These are phyloP conservation scores for Blepharisma stoltei DNA, from an alignment of 73 alveolate species.

Conservation along the genomic window DNA sequence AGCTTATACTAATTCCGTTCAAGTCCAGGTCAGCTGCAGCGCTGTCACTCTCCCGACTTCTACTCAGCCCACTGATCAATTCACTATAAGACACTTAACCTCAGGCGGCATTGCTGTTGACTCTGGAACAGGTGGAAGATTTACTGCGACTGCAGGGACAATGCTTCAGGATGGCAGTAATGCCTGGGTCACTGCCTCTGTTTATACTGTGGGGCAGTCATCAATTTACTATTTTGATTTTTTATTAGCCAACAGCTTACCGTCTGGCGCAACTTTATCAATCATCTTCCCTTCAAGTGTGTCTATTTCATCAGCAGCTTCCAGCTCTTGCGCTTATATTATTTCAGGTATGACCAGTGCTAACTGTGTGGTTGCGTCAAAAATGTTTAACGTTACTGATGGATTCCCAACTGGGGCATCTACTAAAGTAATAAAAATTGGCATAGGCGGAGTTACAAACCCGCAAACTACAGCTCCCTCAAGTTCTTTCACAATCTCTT, in stretches of 20 bases:
- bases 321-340: slow-evolving; percentile 30
- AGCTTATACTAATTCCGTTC: background rate
- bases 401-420: slow-evolving; percentile 45
- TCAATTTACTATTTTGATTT: slow-evolving; percentile 33
- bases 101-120: background rate
- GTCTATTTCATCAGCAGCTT: slow-evolving; percentile 31
- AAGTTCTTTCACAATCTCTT: slow-evolving; percentile 19
- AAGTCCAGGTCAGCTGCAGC: background rate
- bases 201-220: slow-evolving; percentile 21
- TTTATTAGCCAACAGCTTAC: slow-evolving; percentile 29
- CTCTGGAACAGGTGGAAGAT: slow-evolving; percentile 9
- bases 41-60: background rate
- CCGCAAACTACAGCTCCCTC: slow-evolving; percentile 36
- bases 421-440: slow-evolving; percentile 39
- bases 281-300: slow-evolving; percentile 36
- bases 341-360: slow-evolving; percentile 15
- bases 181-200: slow-evolving; percentile 1
- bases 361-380: slow-evolving; percentile 35
- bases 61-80: background rate
- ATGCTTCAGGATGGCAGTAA: background rate
- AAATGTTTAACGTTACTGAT: slow-evolving; percentile 30
- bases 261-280: slow-evolving; percentile 26
- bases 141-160: slow-evolving; percentile 11
- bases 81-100: background rate
- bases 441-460: slow-evolving; percentile 42